Evolutionary conservation across 805 yeast species (phyloP).

Genomic region (Barnettozyma siamensis): DNA sequence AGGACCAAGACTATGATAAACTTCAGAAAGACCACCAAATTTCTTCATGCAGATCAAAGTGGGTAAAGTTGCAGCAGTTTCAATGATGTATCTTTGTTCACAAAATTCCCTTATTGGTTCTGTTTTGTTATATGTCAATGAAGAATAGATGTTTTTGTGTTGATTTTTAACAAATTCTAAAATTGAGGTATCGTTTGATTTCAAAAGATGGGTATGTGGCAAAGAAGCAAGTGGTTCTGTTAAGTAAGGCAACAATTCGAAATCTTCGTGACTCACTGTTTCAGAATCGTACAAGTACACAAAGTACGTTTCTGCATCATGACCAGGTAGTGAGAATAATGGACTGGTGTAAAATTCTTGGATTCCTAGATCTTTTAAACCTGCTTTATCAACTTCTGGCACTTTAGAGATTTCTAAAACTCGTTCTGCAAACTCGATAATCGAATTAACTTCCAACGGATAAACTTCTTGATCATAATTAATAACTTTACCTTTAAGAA

Average conservation of each 20-base stretch:
- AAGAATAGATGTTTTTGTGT: conserved; percentile 26
- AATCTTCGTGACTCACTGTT: conserved; percentile 54
- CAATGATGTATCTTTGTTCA: conserved; percentile 42
- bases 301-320: conserved; percentile 42
- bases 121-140: conserved; percentile 36
- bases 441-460: conserved; percentile 24
- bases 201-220: conserved; percentile 50
- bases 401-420: conserved; percentile 41
- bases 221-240: conserved; percentile 54
- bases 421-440: conserved; percentile 42
- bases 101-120: conserved; percentile 33
- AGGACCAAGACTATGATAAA: conserved; percentile 57
- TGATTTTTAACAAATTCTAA: conserved; percentile 37
- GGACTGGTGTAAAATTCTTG: background rate
- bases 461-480: conserved; percentile 16
- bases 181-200: conserved; percentile 39
- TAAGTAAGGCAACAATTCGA: conserved; percentile 51
- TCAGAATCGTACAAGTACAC: conserved; percentile 49
- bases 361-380: conserved; percentile 14
- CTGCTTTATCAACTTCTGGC: conserved; percentile 21
- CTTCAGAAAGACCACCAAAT: conserved; percentile 42
- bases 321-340: conserved; percentile 6
- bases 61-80: conserved; percentile 55
- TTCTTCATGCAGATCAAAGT: conserved; percentile 58
- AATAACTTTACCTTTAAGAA: conserved; percentile 39